phyloP scores from a whole-genome alignment of 108 stramenopile genomes.

The Pseudonitzschia multiseries region DNA sequence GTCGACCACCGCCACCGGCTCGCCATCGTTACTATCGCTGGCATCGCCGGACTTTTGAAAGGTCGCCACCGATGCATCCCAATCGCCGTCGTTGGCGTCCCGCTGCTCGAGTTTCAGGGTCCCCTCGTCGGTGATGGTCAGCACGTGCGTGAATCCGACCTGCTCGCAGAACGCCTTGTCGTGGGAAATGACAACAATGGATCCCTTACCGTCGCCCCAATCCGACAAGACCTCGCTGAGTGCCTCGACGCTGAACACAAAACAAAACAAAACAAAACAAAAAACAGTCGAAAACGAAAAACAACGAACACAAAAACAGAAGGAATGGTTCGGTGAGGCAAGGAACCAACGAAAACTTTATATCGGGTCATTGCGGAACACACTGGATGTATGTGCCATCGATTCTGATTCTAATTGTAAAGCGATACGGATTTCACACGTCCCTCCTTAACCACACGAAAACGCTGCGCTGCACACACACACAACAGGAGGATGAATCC shows the following conservation, averaged over 20 bases:
- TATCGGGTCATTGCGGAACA: no score
- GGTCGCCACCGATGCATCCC: slow-evolving; percentile 42
- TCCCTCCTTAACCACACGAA: no score
- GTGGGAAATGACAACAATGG: slow-evolving; percentile 90
- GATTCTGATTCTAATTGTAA: no score
- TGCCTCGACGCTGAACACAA: slow-evolving; percentile 61
- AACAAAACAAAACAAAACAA: not conserved
- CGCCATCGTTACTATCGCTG: not conserved
- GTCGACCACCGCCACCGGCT: not conserved
- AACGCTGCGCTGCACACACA: no score
- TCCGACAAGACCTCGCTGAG: slow-evolving; percentile 68
- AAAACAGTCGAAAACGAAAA: no score
- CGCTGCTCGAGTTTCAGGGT: slow-evolving; percentile 71
- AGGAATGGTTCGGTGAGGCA: not conserved
- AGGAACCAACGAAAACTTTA: not conserved
- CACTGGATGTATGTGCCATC: no score
- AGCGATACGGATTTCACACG: no score
- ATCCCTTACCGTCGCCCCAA: slow-evolving; percentile 78
- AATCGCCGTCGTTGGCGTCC: slow-evolving; percentile 67
- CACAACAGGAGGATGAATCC: no score
- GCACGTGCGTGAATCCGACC: slow-evolving; percentile 88
- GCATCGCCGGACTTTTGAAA: slow-evolving; percentile 8
- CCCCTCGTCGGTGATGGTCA: slow-evolving; percentile 75
- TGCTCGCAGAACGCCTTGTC: slow-evolving; percentile 88
- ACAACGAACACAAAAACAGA: not conserved